Conservation (phyloP, 305 asterid genomes). For the Fraxinus sp. region DNA sequence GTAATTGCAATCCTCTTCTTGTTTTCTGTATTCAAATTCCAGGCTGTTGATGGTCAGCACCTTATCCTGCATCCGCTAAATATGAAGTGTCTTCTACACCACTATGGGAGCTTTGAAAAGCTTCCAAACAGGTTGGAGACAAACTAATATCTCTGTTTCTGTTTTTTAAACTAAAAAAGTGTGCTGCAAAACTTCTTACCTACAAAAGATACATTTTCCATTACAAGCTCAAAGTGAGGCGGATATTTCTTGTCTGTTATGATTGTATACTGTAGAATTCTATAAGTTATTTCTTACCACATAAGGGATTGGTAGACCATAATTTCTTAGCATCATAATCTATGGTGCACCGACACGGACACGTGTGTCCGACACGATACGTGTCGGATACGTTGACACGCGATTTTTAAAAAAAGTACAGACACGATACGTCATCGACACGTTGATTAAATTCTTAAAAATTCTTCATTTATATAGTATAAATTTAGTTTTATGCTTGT, state of each 20-base stretch:
- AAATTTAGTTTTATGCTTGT: too few species aligned
- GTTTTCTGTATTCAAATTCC: conserved; percentile 30
- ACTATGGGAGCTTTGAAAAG: conserved; percentile 69
- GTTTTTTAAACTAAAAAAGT: not conserved
- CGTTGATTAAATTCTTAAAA: too few species aligned
- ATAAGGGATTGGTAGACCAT: not conserved
- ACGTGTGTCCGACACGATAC: too few species aligned
- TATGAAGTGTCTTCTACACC: conserved; percentile 92
- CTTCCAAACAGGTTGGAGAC: conserved; percentile 73
- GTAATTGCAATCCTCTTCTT: conserved; percentile 16
- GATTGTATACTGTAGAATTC: not conserved
- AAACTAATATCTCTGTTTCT: not conserved
- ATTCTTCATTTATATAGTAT: too few species aligned
- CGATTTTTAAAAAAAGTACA: too few species aligned
- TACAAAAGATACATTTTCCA: not conserved
- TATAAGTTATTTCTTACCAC: not conserved
- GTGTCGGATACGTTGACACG: too few species aligned
- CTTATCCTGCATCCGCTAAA: conserved; percentile 82
- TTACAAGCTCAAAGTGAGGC: not conserved
- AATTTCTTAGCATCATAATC: not conserved
- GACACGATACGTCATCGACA: too few species aligned
- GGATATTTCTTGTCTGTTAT: not conserved
- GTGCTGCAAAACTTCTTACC: not conserved
- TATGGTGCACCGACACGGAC: too few species aligned
- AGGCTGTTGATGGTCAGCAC: conserved; percentile 94